These are phyloP conservation scores for Pythium myriotylum DNA, from an alignment of 352 stramenopile species.

Conservation along the genomic window DNA sequence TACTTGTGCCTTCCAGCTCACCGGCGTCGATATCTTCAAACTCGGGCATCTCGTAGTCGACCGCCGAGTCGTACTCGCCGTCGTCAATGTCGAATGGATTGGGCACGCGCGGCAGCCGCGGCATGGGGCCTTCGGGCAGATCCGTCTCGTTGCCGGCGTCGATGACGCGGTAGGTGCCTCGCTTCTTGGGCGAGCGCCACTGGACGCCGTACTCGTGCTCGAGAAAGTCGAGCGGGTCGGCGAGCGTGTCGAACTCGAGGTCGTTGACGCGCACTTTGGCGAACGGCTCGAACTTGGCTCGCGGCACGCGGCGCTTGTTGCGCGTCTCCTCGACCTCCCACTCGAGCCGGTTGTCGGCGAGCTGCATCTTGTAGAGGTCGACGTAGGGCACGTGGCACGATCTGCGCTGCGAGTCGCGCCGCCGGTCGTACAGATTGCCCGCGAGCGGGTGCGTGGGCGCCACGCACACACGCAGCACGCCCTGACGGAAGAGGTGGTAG, in stretches of 20 bases:
- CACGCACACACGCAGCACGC: slow-evolving; percentile 34
- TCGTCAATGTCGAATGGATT: neutral
- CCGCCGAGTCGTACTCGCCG: slow-evolving; percentile 9
- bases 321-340: slow-evolving; percentile 25
- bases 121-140: slow-evolving; percentile 8
- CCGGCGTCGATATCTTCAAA: neutral
- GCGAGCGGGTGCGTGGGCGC: slow-evolving; percentile 38
- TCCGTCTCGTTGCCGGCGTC: neutral
- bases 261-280: slow-evolving; percentile 20
- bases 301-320: slow-evolving; percentile 19
- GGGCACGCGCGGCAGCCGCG: neutral
- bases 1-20: neutral
- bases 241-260: slow-evolving; percentile 31
- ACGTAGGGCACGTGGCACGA: slow-evolving; percentile 35
- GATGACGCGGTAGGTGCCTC: slow-evolving; percentile 8
- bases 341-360: slow-evolving; percentile 6
- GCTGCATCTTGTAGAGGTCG: slow-evolving; percentile 37
- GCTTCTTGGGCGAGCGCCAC: slow-evolving; percentile 20
- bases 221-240: slow-evolving; percentile 26
- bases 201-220: slow-evolving; percentile 37
- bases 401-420: neutral
- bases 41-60: slow-evolving; percentile 13
- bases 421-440: slow-evolving; percentile 27
- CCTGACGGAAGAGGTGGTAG: slow-evolving; percentile 49
- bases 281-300: slow-evolving; percentile 27